phyloP scores from a whole-genome alignment of 257 asterid genomes.

The Solanum bulbocastanum region DNA sequence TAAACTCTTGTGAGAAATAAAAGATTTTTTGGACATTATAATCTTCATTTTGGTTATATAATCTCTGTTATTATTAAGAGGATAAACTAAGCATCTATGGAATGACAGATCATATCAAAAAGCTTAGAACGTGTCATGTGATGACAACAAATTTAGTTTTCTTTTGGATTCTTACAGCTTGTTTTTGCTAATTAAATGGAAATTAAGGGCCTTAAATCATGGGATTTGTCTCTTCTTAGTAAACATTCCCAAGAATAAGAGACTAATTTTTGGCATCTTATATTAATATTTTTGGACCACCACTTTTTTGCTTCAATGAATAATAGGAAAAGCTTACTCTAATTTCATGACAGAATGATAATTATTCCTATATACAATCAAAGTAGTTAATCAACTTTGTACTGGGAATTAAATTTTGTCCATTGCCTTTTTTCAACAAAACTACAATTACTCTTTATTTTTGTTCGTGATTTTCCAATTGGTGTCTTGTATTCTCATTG shows the following conservation, averaged over 20 bases:
- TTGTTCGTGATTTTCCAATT: not conserved
- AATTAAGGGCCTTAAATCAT: not conserved
- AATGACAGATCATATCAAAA: not conserved
- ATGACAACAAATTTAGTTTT: not conserved
- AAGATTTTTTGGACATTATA: not conserved
- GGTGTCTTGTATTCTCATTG: fast-evolving
- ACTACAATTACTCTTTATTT: not conserved
- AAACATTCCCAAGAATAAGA: not conserved
- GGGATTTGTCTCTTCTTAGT: not conserved
- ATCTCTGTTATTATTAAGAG: not conserved
- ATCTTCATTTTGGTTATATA: not conserved
- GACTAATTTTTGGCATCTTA: not conserved
- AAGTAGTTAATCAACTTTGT: not conserved
- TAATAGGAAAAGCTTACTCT: not conserved
- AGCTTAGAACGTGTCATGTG: not conserved
- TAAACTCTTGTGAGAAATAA: not conserved
- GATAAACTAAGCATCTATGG: not conserved
- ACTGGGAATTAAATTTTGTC: not conserved
- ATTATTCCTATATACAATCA: not conserved
- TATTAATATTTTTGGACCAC: not conserved
- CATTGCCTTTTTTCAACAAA: not conserved
- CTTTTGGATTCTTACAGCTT: not conserved
- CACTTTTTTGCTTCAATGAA: not conserved
- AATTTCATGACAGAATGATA: not conserved
- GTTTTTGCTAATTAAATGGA: not conserved